Evolutionary conservation across 352 stramenopile genomes (phyloP).

Genomic region (Phytophthora nicotianae): DNA sequence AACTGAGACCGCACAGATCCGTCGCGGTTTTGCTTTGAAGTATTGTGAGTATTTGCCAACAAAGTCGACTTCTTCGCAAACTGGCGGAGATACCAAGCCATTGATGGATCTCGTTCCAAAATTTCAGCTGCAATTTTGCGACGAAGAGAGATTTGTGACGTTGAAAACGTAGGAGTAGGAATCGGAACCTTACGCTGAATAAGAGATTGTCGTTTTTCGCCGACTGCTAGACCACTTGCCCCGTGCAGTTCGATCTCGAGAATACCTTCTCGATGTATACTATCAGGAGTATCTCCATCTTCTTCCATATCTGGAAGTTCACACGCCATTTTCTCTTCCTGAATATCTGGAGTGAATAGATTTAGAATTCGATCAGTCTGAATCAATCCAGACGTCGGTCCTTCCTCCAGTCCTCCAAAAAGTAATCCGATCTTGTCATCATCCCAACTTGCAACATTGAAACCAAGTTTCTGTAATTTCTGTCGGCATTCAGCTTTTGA

Average conservation of each 20-base stretch:
- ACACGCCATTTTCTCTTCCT: conserved; percentile 76
- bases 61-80: conserved; percentile 28
- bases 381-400: conserved; percentile 43
- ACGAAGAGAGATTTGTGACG: conserved; percentile 31
- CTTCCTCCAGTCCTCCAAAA: conserved; percentile 56
- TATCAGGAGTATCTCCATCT: conserved; percentile 71
- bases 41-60: conserved; percentile 9
- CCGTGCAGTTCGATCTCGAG: conserved; percentile 63
- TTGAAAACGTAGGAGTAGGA: conserved; percentile 37
- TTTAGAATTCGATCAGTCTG: conserved; percentile 56
- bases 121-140: conserved; percentile 40
- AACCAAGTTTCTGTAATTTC: conserved; percentile 67
- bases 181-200: conserved; percentile 42
- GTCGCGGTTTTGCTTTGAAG: conserved; percentile 11
- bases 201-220: conserved; percentile 9
- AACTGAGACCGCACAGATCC: conserved; percentile 1
- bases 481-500: conserved; percentile 62
- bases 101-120: conserved; percentile 41
- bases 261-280: conserved; percentile 71
- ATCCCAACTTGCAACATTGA: conserved; percentile 69
- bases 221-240: conserved; percentile 54
- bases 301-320: conserved; percentile 76
- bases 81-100: conserved; percentile 37
- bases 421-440: conserved; percentile 76
- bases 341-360: conserved; percentile 71